Base-by-base conservation (phyloP, 1,139 yeast genomes). In the Protomyces macrosporus region DNA sequence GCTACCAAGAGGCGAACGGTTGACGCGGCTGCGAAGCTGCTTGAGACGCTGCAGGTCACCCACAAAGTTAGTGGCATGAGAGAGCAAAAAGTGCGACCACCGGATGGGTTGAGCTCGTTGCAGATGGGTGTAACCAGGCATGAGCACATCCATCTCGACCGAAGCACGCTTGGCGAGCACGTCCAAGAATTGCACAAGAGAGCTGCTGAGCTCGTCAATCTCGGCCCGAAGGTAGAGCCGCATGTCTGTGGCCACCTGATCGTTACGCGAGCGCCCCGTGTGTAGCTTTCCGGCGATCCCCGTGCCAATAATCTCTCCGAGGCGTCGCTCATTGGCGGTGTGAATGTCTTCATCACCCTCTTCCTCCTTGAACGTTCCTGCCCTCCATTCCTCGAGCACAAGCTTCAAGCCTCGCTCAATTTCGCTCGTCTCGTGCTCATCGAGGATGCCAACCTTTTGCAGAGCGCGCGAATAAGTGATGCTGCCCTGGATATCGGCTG, bases 51-150 rank as follows among this genome's bases (percentile, higher is more conserved):
- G 84, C 76, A 87, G 85, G 74, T 93, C 99, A 73, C 90, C 91
- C 12, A 91, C 83, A 75, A 95, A 87, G 75, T 90, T 93, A 3
- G 98, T 93, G 51, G 97, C 98, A 73, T 93, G 93, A 72, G 90
- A 86, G 69, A 95, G 85, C 69, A 93, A 80, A 97, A 97, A 91
- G 75, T 93, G 99, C 1, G 98, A 81, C 99, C 99, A 93, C 78
- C 99, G 85, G 73, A 93, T 93, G 33, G 99, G 99, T 76, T 93
- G 99, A 3, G 98, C 98, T 75, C 97, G 87, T 81, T 93, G 99
- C 75, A 93, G 80, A 77, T 93, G 99, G 14, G 99, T 93, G 78
- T 93, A 93, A 42, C 99, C 99, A 9, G 99, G 99, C 98, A 93
- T 91, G 73, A 93, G 81, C 33, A 87, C 88, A 70, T 87, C 96